phyloP scores from a whole-genome alignment of 2,329 filamentous ascomycete species.

The Clonostachys sp. region DNA sequence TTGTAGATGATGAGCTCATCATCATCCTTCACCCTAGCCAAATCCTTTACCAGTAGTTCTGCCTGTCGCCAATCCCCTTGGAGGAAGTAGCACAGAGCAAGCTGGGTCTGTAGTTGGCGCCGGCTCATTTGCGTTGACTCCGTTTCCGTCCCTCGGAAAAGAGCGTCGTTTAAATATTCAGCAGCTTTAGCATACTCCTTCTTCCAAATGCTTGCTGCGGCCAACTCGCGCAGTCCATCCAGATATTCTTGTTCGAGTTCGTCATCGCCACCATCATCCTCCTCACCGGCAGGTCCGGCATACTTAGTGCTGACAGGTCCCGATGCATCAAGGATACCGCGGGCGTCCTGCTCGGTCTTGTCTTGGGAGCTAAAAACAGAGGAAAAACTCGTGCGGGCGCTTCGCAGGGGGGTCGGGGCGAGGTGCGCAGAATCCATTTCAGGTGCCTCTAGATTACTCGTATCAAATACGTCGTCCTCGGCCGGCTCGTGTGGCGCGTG shows the following conservation, averaged over 20 bases:
- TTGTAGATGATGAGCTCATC: conserved; percentile 8
- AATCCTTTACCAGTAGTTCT: conserved; percentile 6
- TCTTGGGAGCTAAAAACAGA: background rate
- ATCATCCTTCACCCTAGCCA: conserved; percentile 6
- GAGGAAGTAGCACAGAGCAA: conserved; percentile 13
- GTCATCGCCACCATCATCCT: conserved; percentile 1
- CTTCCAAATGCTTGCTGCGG: conserved; percentile 11
- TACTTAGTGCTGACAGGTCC: background rate
- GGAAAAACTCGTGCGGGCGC: background rate
- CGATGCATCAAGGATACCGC: background rate
- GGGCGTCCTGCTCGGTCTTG: background rate
- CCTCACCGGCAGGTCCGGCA: background rate
- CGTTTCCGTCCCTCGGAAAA: conserved; percentile 2
- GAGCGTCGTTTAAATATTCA: conserved; percentile 11
- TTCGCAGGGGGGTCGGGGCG: too few relatives aligned
- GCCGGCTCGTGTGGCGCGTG: background rate
- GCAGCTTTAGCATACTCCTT: conserved; percentile 12
- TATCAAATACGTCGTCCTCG: background rate
- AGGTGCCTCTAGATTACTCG: too few relatives aligned
- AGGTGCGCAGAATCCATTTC: too few relatives aligned
- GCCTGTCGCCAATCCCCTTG: conserved; percentile 11
- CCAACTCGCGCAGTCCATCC: conserved; percentile 12
- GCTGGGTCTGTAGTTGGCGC: conserved; percentile 10
- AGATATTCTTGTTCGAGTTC: conserved; percentile 10
- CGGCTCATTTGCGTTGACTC: background rate